Base-by-base conservation (phyloP, 768 basidiomycete species). In the Myochromella boudieri region DNA sequence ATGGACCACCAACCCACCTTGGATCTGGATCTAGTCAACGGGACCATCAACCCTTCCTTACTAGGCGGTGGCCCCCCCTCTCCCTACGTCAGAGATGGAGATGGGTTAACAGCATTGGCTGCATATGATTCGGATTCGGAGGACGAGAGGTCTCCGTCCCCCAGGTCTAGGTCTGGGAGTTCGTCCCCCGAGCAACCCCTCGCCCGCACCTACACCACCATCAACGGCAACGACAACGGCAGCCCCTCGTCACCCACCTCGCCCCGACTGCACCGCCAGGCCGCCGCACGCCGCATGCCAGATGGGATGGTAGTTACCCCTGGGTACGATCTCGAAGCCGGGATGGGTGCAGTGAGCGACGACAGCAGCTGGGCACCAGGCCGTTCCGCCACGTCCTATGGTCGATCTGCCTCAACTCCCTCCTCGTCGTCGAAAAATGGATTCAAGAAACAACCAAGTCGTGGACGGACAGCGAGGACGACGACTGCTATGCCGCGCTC, bases 21-120 rank as follows among this genome's bases (percentile, higher is more conserved):
- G 43, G 37, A 15, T 28, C 31, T 21, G 17, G 15, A 39, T 6
- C 48, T 42, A 22, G 17, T 42, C 15, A 34, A 58, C 43, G 59
- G 56, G 14, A 58, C 59, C 7, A 54, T 60, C 20, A 40, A 60
- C 20, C 59, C 59, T 4, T 51, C 51, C 9, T 24, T 58, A 17
- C 46, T 60, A 9, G 51, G 52, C 9, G 54, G 52, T 18, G 12
- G n/a, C n/a, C n/a, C n/a, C n/a, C n/a, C n/a, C n/a, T n/a, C n/a
- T n/a, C 10, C 20, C 20, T 5, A 4, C 18, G 18, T 7, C 2
- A 26, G 11, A 14, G 38, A 45, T n/a, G 45, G 44, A 22, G 40
- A 48, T n/a, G 28, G 49, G 6, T 24, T 40, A 11, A 18, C 29
- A 32, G 14, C 45, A 3, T 17, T 45, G 24, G 27, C 36, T 6